Conservation (phyloP, 2,329 filamentous ascomycete genomes). For the Claviceps sp. region DNA sequence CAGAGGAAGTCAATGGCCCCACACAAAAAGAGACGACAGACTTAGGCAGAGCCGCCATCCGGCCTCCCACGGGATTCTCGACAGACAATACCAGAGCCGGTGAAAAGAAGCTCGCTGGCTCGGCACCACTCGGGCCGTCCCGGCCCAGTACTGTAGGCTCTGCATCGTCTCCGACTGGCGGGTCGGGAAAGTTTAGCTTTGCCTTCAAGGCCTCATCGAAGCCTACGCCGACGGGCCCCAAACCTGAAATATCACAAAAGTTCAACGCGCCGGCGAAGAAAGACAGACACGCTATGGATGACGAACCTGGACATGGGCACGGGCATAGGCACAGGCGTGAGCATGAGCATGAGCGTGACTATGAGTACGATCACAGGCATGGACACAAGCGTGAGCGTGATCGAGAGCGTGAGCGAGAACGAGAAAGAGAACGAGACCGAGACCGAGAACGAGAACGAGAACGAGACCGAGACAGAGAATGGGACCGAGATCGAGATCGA, state of each 20-base stretch:
- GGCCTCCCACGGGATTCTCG: not conserved
- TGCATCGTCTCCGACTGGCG: slow-evolving; percentile 31
- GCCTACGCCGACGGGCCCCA: slow-evolving; percentile 40
- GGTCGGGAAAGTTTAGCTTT: slow-evolving; percentile 72
- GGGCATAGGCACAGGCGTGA: not conserved
- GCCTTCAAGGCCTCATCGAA: slow-evolving; percentile 70
- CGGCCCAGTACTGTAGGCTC: slow-evolving; percentile 24
- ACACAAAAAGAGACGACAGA: slow-evolving; percentile 1
- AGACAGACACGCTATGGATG: slow-evolving; percentile 13
- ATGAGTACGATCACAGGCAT: not conserved
- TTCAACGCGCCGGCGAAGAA: slow-evolving; percentile 48
- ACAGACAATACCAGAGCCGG: not conserved
- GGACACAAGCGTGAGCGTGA: not conserved
- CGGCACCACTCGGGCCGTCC: not conserved
- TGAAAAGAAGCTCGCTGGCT: slow-evolving; percentile 5
- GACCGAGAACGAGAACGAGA: not conserved
- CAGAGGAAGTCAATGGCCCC: not conserved
- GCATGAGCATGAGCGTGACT: slow-evolving; percentile 7
- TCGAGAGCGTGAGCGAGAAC: not conserved
- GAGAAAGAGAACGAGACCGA: not conserved
- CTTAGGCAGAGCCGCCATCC: not conserved
- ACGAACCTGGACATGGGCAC: slow-evolving; percentile 6
- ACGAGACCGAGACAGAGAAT: not conserved
- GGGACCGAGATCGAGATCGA: slow-evolving; percentile 17
- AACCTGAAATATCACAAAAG: slow-evolving; percentile 54